Evolutionary conservation across 805 yeast species (phyloP), one percentile per base, ranked within the genome.

Genomic region (Ogataea paradorogensis): DNA sequence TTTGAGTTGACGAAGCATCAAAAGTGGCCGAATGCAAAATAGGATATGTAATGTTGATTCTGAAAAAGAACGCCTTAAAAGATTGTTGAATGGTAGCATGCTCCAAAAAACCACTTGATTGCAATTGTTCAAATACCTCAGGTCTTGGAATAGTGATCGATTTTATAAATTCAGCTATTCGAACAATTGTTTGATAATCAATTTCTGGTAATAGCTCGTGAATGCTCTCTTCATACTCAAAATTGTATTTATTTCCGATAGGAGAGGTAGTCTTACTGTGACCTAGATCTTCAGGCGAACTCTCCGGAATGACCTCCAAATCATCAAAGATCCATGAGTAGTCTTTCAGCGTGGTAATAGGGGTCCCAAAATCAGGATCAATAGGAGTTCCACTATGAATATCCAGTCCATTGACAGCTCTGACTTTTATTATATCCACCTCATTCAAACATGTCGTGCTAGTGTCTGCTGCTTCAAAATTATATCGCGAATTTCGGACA

Each of bases 291-390:
- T 16, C 11, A 3, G 14, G 29, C 3, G 13, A 41, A 14, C 10
- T 20, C 33, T 14, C 25, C 15, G n/a, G 6, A 18, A 4, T 4
- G 7, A 23, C 7, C 25, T 23, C 25, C 25, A 38, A 15, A 5
- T 38, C 42, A 20, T 42, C 46, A 16, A 42, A 42, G 3, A 42
- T 42, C 46, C 46, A 42, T 9, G 38, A 37, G 20, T 30, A 42
- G 25, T 42, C 46, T 21, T 32, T 16, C 10, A 42, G 13, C 3
- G 46, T 33, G 13, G 46, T 30, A n/a, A 33, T 20, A 10, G 46
- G 38, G 14, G 22, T 42, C 14, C 42, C 46, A 23, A 42, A 42
- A 8, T 42, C 39, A 9, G 38, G 35, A 14, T 27, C 23, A 7
- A 30, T 23, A 15, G 23, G 25, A 7, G 15, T 25, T 34, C 33